Conservation (phyloP, 2,329 filamentous ascomycete species). For the Hansfordia pulvinata region DNA sequence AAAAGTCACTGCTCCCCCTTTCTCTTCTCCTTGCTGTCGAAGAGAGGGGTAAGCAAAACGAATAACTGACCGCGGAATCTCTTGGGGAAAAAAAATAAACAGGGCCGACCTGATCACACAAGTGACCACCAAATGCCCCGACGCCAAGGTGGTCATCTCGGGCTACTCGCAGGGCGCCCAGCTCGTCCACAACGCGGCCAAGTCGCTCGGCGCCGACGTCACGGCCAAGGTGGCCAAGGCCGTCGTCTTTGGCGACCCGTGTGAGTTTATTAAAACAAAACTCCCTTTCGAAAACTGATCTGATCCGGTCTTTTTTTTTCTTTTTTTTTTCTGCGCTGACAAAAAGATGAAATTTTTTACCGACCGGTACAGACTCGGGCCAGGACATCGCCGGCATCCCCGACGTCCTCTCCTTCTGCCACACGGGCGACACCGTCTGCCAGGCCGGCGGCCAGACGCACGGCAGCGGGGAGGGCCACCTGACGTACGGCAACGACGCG, state of each 20-base stretch:
- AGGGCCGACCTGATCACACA: conserved; percentile 1
- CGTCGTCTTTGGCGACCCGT: conserved; percentile 1
- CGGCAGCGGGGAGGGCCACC: background rate
- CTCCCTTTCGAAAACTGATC: too few relatives aligned
- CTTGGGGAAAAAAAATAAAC: background rate
- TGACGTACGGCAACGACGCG: background rate
- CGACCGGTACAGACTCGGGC: background rate
- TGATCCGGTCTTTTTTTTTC: background rate
- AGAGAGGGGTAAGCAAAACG: too few relatives aligned
- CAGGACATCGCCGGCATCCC: background rate
- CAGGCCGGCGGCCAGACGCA: background rate
- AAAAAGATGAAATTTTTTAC: background rate
- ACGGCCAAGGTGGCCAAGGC: background rate
- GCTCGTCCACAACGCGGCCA: conserved; percentile 1
- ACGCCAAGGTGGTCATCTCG: background rate
- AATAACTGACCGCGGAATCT: background rate
- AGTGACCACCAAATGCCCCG: background rate
- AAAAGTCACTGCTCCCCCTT: too few relatives aligned
- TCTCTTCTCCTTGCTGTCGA: too few relatives aligned
- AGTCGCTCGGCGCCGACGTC: background rate
- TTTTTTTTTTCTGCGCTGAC: background rate
- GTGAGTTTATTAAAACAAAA: too few relatives aligned
- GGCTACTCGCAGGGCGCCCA: conserved; percentile 1
- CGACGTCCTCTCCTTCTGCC: background rate
- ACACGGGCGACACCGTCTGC: background rate